Percentiles rank a stretch among this genome's conserved stretches.
Evolutionary conservation across 179 eudicot species (phyloP).

Genomic region (Carnegiea gigantea): DNA sequence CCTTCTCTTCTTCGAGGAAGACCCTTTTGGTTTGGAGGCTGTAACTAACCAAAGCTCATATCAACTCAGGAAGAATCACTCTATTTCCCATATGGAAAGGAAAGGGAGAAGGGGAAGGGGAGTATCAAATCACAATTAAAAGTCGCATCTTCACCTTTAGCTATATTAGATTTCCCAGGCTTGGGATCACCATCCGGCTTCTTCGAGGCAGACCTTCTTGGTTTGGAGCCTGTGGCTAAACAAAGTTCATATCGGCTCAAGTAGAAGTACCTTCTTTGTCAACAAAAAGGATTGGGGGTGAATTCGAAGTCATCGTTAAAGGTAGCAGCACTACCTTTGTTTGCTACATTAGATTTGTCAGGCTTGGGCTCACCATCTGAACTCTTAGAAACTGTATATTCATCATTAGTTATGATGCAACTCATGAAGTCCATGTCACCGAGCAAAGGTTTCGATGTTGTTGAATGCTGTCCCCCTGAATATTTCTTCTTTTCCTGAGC

Average conservation of each 20-base stretch:
- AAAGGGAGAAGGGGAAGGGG: background rate
- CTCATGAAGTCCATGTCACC: slow-evolving; percentile 34
- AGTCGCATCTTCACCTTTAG: slow-evolving; percentile 20
- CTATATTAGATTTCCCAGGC: slow-evolving; percentile 20
- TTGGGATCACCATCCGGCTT: slow-evolving; percentile 20
- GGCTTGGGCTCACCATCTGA: slow-evolving; percentile 23
- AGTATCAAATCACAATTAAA: background rate
- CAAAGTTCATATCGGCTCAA: slow-evolving; percentile 23
- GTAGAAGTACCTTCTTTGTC: slow-evolving; percentile 3
- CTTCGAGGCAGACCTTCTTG: slow-evolving; percentile 26
- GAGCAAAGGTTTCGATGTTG: slow-evolving; percentile 13
- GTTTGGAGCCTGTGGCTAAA: slow-evolving; percentile 49
- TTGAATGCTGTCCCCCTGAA: background rate
- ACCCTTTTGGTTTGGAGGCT: slow-evolving; percentile 45
- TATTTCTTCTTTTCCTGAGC: slow-evolving; percentile 13
- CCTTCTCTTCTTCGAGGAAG: slow-evolving; percentile 37
- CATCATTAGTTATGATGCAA: slow-evolving; percentile 27
- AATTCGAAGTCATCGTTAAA: background rate
- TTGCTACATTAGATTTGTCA: slow-evolving; percentile 15
- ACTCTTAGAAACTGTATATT: slow-evolving; percentile 28
- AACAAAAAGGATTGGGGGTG: background rate
- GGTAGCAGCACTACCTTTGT: slow-evolving; percentile 22
- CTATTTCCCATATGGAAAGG: background rate
- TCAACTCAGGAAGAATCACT: slow-evolving; percentile 20
- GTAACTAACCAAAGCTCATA: slow-evolving; percentile 31